Evolutionary conservation across 2,329 filamentous ascomycete species (phyloP), one percentile per base, ranked within the genome.

Genomic region (Sphaerostilbella broomeana): DNA sequence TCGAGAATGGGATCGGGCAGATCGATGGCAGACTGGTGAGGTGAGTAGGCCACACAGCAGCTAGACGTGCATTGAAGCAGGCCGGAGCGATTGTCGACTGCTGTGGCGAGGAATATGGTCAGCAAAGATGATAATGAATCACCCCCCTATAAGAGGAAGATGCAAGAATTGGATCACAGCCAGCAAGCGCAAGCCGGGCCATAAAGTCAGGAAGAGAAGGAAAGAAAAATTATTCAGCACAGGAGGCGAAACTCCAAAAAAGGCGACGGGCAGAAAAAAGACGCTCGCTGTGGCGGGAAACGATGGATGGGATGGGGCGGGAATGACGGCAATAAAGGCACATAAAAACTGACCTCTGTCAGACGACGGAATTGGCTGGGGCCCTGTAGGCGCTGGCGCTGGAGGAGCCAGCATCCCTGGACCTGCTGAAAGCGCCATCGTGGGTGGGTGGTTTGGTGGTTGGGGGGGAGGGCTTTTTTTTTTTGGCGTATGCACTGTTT

Each of bases 1-100:
- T 63, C 60, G 36, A 69, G 65, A 45, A 79, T 77, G 39, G 73
- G 67, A 45, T 62, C 67, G 47, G 65, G 61, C 8, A 75, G 59
- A 37, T 76, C 72, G 48, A 68, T 65, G 37, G 70, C 63, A 47
- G 64, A 68, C 30, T 70, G 68, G 39, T 64, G 67, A 11, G 69
- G 66, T 16, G 69, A 69, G 7, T 64, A 67, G 27, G 64, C 61
- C 45, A 52, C 55, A 43, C 50, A 60, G 49, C 39, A 32, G 34
- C 8, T 28, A 22, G 37, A 24, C n/a, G 41, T 15, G 31, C 27
- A 36, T 32, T 21, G 37, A 25, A 19, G 32, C 7, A 20, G 17
- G 12, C 35, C 36, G 24, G 30, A 29, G 41, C 33, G 31, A 12
- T 43, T 30, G 13, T 32, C 37, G n/a, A 24, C 25, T 27, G n/a